Conservation (phyloP, 345 rosid genomes). For the Anastatica hierochuntica region DNA sequence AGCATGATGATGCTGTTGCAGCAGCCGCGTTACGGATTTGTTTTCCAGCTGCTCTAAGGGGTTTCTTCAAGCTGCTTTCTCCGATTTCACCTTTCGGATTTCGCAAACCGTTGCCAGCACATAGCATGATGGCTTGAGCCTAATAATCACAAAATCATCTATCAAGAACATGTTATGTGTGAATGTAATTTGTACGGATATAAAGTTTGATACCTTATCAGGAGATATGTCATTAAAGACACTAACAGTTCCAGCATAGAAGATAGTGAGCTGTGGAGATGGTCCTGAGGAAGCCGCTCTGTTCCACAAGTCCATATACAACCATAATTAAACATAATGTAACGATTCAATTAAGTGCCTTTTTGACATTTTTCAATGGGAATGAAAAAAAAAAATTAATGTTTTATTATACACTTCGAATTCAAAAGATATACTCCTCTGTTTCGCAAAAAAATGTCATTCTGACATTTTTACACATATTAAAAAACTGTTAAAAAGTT, state of each 20-base stretch:
- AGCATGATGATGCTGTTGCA: slow-evolving; percentile 40
- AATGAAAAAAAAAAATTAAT: too few species aligned
- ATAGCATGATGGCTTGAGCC: slow-evolving; percentile 86
- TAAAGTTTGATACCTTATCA: slow-evolving; percentile 48
- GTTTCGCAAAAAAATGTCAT: too few species aligned
- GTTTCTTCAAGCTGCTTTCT: slow-evolving; percentile 15
- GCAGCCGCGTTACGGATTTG: slow-evolving; percentile 40
- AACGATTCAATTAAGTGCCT: too few species aligned
- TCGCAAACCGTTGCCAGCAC: slow-evolving; percentile 50
- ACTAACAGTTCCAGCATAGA: slow-evolving; percentile 62
- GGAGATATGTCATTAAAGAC: slow-evolving; percentile 68
- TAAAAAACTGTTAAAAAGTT: too few species aligned
- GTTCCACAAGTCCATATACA: slow-evolving; percentile 12
- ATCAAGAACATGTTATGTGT: background rate
- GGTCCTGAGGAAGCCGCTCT: slow-evolving; percentile 33
- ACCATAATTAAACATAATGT: background rate
- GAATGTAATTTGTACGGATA: background rate
- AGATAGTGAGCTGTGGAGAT: slow-evolving; percentile 60
- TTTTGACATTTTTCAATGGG: background rate
- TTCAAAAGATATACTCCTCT: too few species aligned
- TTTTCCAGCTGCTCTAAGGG: slow-evolving; percentile 11
- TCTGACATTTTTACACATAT: too few species aligned
- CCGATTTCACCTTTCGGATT: slow-evolving; percentile 1
- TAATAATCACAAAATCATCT: slow-evolving; percentile 8
- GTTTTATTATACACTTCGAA: too few species aligned